These are phyloP conservation scores for Paramecium pentaurelia DNA, from an alignment of 73 alveolate species.

Conservation along the genomic window DNA sequence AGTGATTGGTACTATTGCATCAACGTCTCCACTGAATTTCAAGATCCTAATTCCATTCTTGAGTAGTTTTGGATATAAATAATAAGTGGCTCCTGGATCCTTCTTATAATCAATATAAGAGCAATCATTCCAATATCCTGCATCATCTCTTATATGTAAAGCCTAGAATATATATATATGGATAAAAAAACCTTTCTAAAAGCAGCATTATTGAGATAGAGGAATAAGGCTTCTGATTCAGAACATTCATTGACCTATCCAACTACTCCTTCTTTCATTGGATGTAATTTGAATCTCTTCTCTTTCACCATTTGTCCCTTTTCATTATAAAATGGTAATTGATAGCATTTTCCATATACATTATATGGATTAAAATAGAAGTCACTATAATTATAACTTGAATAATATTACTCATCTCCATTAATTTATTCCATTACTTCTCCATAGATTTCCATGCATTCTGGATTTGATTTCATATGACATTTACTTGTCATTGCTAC, in stretches of 20 bases:
- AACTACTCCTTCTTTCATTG: neutral
- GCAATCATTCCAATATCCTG: neutral
- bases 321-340: constrained; percentile 45
- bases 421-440: neutral
- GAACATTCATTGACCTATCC: constrained; percentile 4
- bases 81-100: constrained; percentile 55
- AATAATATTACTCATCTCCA: neutral
- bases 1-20: constrained; percentile 11
- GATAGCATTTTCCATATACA: constrained; percentile 27
- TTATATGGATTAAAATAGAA: constrained; percentile 28
- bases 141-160: neutral
- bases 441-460: neutral
- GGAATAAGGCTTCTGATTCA: neutral
- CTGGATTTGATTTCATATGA: neutral
- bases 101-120: neutral
- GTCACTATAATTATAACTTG: neutral
- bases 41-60: constrained; percentile 65
- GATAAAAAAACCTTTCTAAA: neutral
- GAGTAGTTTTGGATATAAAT: neutral
- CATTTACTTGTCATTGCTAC: neutral
- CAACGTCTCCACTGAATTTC: constrained; percentile 59
- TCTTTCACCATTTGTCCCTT: neutral
- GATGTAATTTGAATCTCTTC: neutral
- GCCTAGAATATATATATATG: neutral
- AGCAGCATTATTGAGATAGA: neutral